A percentile compares a stretch with the other conserved stretches of the same genome.
Conservation (phyloP, 164 flowering plant species). For the Saururus chinensis region DNA sequence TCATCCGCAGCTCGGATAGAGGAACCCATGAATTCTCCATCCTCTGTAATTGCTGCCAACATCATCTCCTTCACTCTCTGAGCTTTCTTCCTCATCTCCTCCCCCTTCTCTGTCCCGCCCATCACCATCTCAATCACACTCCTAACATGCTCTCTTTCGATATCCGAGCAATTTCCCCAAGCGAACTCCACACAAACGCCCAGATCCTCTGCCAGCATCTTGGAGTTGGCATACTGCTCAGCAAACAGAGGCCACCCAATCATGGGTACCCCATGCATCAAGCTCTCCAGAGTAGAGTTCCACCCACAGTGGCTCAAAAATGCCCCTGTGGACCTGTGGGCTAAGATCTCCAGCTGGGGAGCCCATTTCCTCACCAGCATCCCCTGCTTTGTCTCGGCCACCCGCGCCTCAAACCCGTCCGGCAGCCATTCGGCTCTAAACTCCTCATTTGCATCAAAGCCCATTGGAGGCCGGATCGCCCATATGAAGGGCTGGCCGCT, state of each 20-base stretch:
- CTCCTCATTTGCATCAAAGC: conserved; percentile 10
- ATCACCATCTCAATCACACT: conserved; percentile 3
- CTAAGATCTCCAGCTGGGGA: conserved; percentile 10
- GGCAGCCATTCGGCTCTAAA: conserved; percentile 26
- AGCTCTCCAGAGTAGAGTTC: conserved; percentile 12
- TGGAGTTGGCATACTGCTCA: conserved; percentile 10
- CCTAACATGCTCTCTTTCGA: not conserved
- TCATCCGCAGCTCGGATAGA: conserved; percentile 2
- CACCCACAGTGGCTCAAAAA: conserved; percentile 15
- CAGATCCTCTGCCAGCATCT: conserved; percentile 13
- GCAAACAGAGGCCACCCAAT: conserved; percentile 15
- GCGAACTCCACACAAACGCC: conserved; percentile 13
- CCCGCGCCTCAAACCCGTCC: conserved; percentile 16
- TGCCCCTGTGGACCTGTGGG: conserved; percentile 10
- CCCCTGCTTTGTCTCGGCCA: conserved; percentile 10
- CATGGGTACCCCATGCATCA: conserved; percentile 14
- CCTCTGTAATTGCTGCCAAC: not conserved
- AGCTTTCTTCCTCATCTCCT: conserved; percentile 6
- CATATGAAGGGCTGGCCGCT: conserved; percentile 33
- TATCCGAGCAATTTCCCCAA: conserved; percentile 3
- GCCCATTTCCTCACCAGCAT: conserved; percentile 22
- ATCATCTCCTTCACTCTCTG: not conserved
- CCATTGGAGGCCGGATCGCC: conserved; percentile 26
- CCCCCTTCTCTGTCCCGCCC: conserved; percentile 1
- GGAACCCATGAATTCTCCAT: not conserved